phyloP scores from a whole-genome alignment of 805 yeast genomes.

The Candida nemodendra region DNA sequence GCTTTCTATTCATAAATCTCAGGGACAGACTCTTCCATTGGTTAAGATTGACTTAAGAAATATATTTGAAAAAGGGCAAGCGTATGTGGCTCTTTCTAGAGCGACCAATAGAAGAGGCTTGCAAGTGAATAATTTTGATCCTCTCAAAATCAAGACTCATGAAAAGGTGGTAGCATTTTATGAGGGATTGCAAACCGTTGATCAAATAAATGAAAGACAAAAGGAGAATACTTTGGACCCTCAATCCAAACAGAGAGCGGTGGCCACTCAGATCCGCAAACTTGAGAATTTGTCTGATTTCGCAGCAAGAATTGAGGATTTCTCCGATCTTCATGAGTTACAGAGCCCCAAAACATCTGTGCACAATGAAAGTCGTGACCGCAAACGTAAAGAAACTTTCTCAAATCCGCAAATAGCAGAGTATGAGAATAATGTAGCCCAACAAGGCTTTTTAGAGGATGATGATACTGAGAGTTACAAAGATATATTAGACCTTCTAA shows the following conservation, averaged over 20 bases:
- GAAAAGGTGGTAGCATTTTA: slow-evolving; percentile 72
- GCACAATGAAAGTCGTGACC: too few relatives aligned
- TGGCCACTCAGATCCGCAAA: slow-evolving; percentile 8
- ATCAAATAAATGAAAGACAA: slow-evolving; percentile 23
- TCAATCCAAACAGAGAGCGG: slow-evolving; percentile 2
- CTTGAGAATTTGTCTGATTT: slow-evolving; percentile 12
- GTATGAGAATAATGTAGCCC: not conserved
- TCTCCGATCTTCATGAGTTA: too few relatives aligned
- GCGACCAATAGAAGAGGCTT: slow-evolving; percentile 77
- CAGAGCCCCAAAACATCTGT: too few relatives aligned
- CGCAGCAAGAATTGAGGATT: too few relatives aligned
- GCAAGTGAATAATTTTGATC: slow-evolving; percentile 74
- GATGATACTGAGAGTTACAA: slow-evolving; percentile 3
- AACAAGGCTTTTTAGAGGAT: slow-evolving; percentile 4
- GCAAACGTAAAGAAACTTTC: not conserved
- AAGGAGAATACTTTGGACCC: not conserved
- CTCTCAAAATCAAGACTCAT: slow-evolving; percentile 64
- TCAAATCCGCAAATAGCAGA: not conserved
- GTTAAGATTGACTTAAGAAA: slow-evolving; percentile 74
- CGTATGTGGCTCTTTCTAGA: slow-evolving; percentile 91
- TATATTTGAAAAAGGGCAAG: slow-evolving; percentile 90
- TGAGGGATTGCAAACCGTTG: slow-evolving; percentile 40
- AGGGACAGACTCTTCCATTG: slow-evolving; percentile 81
- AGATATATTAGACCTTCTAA: too few relatives aligned
- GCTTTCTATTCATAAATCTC: slow-evolving; percentile 90